Base-by-base conservation (phyloP, 192 early-diverging fungal species). In the Cetraspora pellucida region DNA sequence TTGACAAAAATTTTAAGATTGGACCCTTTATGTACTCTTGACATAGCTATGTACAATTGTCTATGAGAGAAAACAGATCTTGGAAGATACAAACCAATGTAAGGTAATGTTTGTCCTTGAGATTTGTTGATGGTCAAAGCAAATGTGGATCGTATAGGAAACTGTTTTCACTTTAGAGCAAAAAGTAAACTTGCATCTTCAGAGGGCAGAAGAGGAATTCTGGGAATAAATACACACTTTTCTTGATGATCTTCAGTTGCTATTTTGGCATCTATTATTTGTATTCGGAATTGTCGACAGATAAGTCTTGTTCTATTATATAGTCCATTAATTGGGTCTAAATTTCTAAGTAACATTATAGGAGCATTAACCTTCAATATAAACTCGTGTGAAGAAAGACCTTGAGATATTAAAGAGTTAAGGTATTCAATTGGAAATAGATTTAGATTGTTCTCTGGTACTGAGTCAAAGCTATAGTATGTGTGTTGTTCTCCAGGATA, bases 251-350 rank as follows among this genome's bases (percentile, higher is more conserved):
- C 1, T 37, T 1, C 37, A 6, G 37, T 37, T 37, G 37, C 37
- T 37, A 37, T 37, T 37, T 37, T 7, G 1, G 37, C 37, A 37
- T 37, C 1, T 37, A 37, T 54, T 54, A 10, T 54, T n/a, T 11
- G 1, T 13, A 11, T 19, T 54, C 21, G n/a, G 55, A 81, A 71
- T 37, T 13, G 6, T 0, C 75, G 75, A 14, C 66, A 55, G 21
- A 82, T 77, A 3, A 82, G 45, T 0, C 74, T 16, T 25, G 74
- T 79, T 0, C 81, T 74, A 61, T 77, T 82, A 27, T 77, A 82
- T 7, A 82, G 64, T 2, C 77, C 77, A 3, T 68, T 25, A 17
- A 31, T n/a, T 30, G 74, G 77, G 28, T 75, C 28, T 0, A 81
- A 5, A 27, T 81, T 78, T 44, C 73, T 47, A 47, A 50, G 19